These are phyloP conservation scores for Gaeumannomyces tritici DNA, from an alignment of 2,329 filamentous ascomycete species.

Conservation along the genomic window DNA sequence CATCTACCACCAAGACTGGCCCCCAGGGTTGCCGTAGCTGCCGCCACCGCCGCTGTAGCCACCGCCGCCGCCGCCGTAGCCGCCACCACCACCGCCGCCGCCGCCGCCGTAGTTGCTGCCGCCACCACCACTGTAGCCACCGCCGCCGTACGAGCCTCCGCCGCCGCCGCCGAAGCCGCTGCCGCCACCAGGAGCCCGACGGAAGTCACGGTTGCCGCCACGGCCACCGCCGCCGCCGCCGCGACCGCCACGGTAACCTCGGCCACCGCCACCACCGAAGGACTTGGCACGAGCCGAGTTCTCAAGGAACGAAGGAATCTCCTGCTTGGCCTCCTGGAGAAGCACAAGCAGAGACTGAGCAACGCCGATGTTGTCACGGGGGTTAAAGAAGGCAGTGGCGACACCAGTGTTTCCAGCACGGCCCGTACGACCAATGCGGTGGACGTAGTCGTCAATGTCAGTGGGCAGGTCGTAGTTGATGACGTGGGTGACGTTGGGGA, in stretches of 20 bases:
- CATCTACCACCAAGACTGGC: constrained; percentile 60
- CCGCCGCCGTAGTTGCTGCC: constrained; percentile 33
- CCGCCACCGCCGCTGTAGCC: constrained; percentile 25
- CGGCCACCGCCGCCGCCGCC: constrained; percentile 58
- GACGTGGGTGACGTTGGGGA: constrained; percentile 93
- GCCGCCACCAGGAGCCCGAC: constrained; percentile 44
- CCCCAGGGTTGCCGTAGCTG: constrained; percentile 61
- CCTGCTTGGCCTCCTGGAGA: constrained; percentile 97
- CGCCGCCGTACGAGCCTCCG: constrained; percentile 27
- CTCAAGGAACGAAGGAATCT: constrained; percentile 88
- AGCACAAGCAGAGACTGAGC: constrained; percentile 96
- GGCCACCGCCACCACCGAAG: constrained; percentile 61
- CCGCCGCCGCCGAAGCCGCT: constrained; percentile 46
- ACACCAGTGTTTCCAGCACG: constrained; percentile 99
- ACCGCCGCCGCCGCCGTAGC: constrained; percentile 27
- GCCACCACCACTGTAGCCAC: constrained; percentile 25
- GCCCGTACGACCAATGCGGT: constrained; percentile 98
- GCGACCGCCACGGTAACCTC: constrained; percentile 52
- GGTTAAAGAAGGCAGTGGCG: constrained; percentile 97
- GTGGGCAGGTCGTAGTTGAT: constrained; percentile 92
- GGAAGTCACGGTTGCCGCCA: constrained; percentile 75
- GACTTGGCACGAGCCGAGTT: constrained; percentile 92
- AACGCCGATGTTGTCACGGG: constrained; percentile 90
- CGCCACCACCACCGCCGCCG: constrained; percentile 32
- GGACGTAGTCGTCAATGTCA: constrained; percentile 96